Conservation (phyloP, 805 yeast species). For the Metschnikowia koreensis region DNA sequence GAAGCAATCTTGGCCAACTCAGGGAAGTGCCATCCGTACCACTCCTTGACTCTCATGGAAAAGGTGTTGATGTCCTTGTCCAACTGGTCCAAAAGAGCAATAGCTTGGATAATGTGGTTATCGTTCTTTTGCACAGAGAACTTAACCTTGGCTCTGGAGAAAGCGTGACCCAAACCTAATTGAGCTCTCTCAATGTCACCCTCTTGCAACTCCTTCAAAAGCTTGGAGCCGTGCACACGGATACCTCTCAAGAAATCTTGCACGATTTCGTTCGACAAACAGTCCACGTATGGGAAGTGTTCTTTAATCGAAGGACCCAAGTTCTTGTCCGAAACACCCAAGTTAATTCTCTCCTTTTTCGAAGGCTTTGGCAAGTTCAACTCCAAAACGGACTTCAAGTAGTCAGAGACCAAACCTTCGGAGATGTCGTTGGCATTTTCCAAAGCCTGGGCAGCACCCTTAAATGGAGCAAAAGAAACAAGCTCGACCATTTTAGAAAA, state of each 20-base stretch:
- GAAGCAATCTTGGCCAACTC: constrained; percentile 89
- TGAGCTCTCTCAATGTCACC: constrained; percentile 98
- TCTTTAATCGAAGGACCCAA: constrained; percentile 97
- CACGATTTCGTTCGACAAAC: constrained; percentile 85
- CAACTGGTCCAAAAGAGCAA: constrained; percentile 93
- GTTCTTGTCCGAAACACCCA: constrained; percentile 92
- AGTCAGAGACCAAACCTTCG: constrained; percentile 94
- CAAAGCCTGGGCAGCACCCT: constrained; percentile 98
- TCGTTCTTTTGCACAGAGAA: constrained; percentile 98
- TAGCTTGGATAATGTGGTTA: constrained; percentile 98
- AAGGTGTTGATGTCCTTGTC: constrained; percentile 98
- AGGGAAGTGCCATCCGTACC: constrained; percentile 99
- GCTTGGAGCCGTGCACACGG: constrained; percentile 84
- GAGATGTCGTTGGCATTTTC: constrained; percentile 98
- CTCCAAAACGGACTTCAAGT: constrained; percentile 84
- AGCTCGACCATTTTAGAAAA: constrained; percentile 92
- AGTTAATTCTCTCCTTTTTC: constrained; percentile 60
- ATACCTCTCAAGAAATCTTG: constrained; percentile 96
- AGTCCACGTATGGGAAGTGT: constrained; percentile 81
- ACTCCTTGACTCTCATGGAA: constrained; percentile 95
- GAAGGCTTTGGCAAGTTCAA: constrained; percentile 82
- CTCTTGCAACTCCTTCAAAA: constrained; percentile 85
- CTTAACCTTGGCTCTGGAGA: constrained; percentile 98
- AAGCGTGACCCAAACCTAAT: constrained; percentile 98
- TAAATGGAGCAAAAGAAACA: constrained; percentile 95